Conservation (phyloP, 2,329 filamentous ascomycete species). For the Plectosphaerella sp. region DNA sequence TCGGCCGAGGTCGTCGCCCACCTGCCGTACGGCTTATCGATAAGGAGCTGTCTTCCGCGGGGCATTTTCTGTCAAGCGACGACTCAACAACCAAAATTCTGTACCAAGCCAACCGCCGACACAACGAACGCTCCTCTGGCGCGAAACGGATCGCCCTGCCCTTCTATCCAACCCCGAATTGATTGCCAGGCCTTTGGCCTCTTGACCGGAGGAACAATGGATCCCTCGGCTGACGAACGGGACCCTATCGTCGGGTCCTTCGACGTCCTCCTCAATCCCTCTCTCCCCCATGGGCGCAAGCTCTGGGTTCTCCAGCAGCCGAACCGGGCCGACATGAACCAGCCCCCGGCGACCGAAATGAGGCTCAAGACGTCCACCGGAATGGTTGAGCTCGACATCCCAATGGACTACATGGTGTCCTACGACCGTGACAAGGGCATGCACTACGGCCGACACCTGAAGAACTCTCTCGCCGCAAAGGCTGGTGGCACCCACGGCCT, state of each 20-base stretch:
- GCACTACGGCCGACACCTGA: conserved; percentile 74
- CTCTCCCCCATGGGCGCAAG: conserved; percentile 55
- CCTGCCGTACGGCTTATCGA: no score
- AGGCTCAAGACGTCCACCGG: conserved; percentile 79
- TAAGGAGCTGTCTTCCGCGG: no score
- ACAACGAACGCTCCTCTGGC: no score
- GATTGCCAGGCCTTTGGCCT: no score
- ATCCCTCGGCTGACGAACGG: conserved; percentile 33
- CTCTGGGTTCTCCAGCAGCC: conserved; percentile 87
- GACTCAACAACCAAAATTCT: no score
- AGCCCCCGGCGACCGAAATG: conserved; percentile 60
- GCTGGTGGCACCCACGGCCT: conserved; percentile 65
- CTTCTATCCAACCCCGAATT: no score
- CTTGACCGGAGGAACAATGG: conserved; percentile 13
- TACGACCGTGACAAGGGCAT: conserved; percentile 84
- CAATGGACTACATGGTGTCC: conserved; percentile 64
- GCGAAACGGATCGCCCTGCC: no score
- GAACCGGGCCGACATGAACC: conserved; percentile 62
- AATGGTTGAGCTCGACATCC: conserved; percentile 90
- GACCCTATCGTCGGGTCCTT: conserved; percentile 74
- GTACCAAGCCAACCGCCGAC: no score
- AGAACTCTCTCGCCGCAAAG: conserved; percentile 53
- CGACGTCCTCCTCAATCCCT: conserved; percentile 80
- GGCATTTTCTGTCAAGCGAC: no score
- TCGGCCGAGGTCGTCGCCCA: no score